These are phyloP conservation scores for Fonsecaea erecta DNA, from an alignment of 2,329 filamentous ascomycete genomes.

Conservation along the genomic window DNA sequence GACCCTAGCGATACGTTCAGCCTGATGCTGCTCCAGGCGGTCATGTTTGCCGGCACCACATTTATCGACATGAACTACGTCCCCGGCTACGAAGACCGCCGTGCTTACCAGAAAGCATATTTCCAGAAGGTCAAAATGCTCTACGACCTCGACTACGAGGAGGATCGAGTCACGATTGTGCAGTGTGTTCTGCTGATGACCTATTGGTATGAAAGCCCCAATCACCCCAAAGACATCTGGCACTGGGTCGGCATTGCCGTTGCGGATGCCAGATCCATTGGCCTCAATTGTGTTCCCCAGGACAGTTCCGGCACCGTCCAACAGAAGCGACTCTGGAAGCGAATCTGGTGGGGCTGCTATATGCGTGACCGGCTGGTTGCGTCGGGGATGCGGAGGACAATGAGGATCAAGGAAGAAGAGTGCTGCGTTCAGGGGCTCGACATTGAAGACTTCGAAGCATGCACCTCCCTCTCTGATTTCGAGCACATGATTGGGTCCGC, in stretches of 20 bases:
- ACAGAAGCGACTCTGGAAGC: conserved; percentile 83
- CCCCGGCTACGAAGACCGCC: conserved; percentile 75
- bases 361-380: conserved; percentile 92
- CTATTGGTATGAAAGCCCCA: conserved; percentile 94
- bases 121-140: conserved; percentile 74
- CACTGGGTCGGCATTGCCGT: conserved; percentile 99
- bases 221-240: conserved; percentile 97
- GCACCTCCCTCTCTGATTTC: not conserved
- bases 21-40: conserved; percentile 84
- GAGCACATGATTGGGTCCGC: conserved; percentile 4
- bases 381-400: conserved; percentile 87
- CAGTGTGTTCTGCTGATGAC: conserved; percentile 92
- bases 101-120: conserved; percentile 81
- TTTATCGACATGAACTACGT: conserved; percentile 81
- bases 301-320: conserved; percentile 44
- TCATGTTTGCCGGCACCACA: conserved; percentile 89
- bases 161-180: conserved; percentile 82
- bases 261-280: conserved; percentile 88
- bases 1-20: conserved; percentile 62
- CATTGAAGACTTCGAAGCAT: conserved; percentile 10
- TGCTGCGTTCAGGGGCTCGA: conserved; percentile 4
- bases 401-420: conserved; percentile 80
- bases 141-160: conserved; percentile 93
- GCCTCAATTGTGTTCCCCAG: conserved; percentile 83
- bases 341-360: conserved; percentile 97